Evolutionary conservation across 768 basidiomycete species (phyloP), one percentile per base, ranked within the genome.

Genomic region (Boletus subparvulus): DNA sequence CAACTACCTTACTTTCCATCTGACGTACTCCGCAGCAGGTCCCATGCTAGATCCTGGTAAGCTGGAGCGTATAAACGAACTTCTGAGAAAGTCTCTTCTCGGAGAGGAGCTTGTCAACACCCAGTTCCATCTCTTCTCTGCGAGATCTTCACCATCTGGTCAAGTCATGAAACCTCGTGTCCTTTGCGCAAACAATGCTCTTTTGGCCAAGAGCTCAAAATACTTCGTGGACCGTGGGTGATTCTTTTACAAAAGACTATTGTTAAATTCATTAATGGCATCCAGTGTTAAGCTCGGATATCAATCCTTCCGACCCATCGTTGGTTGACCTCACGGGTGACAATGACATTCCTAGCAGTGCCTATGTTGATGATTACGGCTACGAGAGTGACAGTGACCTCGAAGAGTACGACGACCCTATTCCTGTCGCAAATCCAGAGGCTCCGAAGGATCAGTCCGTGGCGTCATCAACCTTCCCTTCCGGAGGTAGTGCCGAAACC

Each of bases 381-480:
- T 74, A 72, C 39, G 64, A 26, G 36, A 71, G 68, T 17, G 73
- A 74, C 53, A 74, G 73, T 19, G 73, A 74, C 46, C 67, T 74
- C 28, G 73, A 74, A 21, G 69, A 72, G 5, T 63, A 64, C 8
- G 21, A 61, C 0, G 60, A 62, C 0, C n/a, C 30, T 7, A n/a
- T 45, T 26, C 46, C 41, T 48, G 24, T 42, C n/a, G 35, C 14
- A 24, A 9, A 52, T 17, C 4, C 17, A 2, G n/a, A 54, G 13
- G 26, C 19, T 7, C 3, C 19, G 11, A 45, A 54, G 33, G 17
- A 44, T 39, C n/a, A 21, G 26, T 35, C 36, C 41, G n/a, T n/a
- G 17, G 24, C 11, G 2, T 11, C 10, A 21, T 9, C 16, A 26
- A 17, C 2, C 13, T 21, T 44, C 7, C 24, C 35, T 16, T 14